These are phyloP conservation scores for Pseudopediastrum boryanum DNA, from an alignment of 139 green algal genomes.

Conservation along the genomic window DNA sequence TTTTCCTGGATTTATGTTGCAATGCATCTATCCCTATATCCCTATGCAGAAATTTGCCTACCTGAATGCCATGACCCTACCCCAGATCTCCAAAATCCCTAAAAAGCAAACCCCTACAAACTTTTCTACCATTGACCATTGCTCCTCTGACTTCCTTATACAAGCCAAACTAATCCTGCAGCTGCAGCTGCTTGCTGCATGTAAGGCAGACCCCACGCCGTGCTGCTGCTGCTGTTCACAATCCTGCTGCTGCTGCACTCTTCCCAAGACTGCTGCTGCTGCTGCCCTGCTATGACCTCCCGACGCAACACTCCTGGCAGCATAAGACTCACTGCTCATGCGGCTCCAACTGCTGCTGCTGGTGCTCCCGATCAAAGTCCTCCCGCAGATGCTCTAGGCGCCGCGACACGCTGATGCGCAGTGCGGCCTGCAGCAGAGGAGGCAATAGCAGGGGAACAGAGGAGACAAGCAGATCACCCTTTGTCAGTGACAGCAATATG, in stretches of 20 bases:
- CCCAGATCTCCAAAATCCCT: too few species aligned
- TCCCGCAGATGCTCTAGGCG: conserved; percentile 38
- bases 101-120: too few species aligned
- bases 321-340: background rate
- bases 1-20: too few species aligned
- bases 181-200: background rate
- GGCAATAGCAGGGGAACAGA: too few species aligned
- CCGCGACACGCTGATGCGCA: conserved; percentile 49
- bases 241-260: background rate
- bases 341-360: conserved; percentile 2
- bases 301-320: background rate
- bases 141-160: too few species aligned
- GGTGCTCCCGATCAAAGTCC: conserved; percentile 27
- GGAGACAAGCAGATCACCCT: too few species aligned
- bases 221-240: background rate
- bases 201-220: too few species aligned
- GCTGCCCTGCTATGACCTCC: background rate
- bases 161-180: background rate
- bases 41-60: too few species aligned
- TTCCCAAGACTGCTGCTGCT: background rate
- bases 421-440: conserved; percentile 43
- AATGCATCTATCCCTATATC: too few species aligned
- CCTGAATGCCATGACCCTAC: too few species aligned
- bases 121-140: too few species aligned
- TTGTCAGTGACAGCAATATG: too few species aligned